Evolutionary conservation across 129 eudicot species (phyloP), one percentile per base, ranked within the genome.

Genomic region (Flaveria sonorensis): DNA sequence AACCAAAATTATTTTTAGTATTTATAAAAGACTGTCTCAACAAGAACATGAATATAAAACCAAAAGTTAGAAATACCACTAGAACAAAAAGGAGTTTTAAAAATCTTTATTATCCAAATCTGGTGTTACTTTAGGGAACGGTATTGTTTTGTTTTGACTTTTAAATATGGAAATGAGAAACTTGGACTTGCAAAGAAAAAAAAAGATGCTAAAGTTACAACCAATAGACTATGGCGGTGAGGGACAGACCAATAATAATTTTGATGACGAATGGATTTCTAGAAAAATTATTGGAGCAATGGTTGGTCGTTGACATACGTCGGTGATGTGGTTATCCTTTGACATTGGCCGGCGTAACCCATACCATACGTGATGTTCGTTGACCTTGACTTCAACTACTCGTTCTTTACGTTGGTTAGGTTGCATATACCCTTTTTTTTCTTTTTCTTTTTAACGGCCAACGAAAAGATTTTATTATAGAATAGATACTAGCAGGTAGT

Each of bases 321-420:
- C 9, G 63, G 63, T 8, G 28, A 21, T 19, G 64, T 10, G 30
- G 16, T 73, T 39, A 36, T 55, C n/a, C 23, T 20, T 73, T 73
- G 53, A 20, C 68, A 55, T 73, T 43, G 50, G 77, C 67, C 68
- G 53, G 55, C 68, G 26, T 36, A 73, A 73, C 50, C 68, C 55
- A 56, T 16, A 20, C 68, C 55, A 72, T 13, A 72, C 67, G 77
- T 59, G 39, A 57, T 53, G 24, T 4, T 56, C 50, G 24, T 73
- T 73, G 77, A 73, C 77, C 57, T 56, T 63, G 61, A 73, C 30
- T 20, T 57, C 15, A 1, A 48, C 16, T 56, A 56, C 11, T 73
- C 15, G 28, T 45, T 45, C 14, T 28, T 18, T 18, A 32, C 52
- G 39, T 53, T 55, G 3, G 13, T 53, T 55, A 6, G 3, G 8